Conservation (phyloP, 352 stramenopile genomes). For the Globisporangium carolinianum region DNA sequence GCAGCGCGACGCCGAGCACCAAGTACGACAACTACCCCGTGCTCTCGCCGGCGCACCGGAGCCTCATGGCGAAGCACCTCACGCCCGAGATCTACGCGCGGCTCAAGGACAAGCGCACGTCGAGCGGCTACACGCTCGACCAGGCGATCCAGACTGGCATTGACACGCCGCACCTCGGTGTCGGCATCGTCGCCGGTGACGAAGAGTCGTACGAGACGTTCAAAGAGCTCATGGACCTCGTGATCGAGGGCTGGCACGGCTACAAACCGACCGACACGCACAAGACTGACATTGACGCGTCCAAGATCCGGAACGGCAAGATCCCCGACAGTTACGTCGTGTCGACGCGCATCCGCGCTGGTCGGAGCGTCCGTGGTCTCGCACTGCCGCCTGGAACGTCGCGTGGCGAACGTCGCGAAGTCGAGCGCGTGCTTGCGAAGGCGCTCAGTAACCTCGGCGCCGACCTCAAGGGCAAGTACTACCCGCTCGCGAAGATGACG, state of each 20-base stretch:
- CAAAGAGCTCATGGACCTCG: constrained; percentile 78
- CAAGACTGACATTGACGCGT: constrained; percentile 75
- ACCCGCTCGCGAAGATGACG: constrained; percentile 85
- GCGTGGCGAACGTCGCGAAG: constrained; percentile 66
- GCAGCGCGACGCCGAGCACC: not conserved
- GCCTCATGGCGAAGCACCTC: constrained; percentile 82
- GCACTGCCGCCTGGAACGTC: constrained; percentile 84
- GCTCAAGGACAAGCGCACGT: constrained; percentile 65
- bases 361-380: constrained; percentile 86
- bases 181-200: constrained; percentile 81
- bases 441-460: constrained; percentile 61
- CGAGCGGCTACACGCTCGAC: constrained; percentile 77
- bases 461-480: constrained; percentile 85
- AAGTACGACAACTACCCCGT: constrained; percentile 71
- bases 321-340: constrained; percentile 83
- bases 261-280: constrained; percentile 79
- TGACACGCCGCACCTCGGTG: constrained; percentile 72
- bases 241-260: constrained; percentile 84
- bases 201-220: constrained; percentile 79
- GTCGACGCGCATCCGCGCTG: constrained; percentile 89
- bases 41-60: constrained; percentile 80
- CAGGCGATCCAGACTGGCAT: constrained; percentile 83
- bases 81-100: constrained; percentile 76
- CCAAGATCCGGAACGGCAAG: constrained; percentile 63
- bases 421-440: constrained; percentile 82